Evolutionary conservation across 371 early-diverging fungal species (phyloP).

Genomic region (Mucor irregularis): DNA sequence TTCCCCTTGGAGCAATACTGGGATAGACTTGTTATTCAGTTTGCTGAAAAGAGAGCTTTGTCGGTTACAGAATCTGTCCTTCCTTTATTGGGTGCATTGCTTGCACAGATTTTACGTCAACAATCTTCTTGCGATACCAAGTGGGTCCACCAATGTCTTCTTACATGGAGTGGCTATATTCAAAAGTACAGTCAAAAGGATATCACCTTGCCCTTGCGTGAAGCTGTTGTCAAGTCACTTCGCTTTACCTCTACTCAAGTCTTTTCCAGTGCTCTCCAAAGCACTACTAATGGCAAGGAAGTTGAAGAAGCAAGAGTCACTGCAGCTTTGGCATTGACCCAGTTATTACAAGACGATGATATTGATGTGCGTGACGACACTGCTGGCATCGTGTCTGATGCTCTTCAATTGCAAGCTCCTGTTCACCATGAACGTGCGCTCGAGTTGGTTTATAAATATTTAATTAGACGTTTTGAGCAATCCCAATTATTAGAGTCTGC

Average conservation of each 20-base stretch:
- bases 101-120: conserved; percentile 27
- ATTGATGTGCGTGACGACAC: conserved; percentile 65
- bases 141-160: conserved; percentile 39
- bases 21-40: conserved; percentile 33
- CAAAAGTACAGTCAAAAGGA: conserved; percentile 51
- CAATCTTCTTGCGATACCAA: not conserved
- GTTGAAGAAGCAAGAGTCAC: conserved; percentile 12
- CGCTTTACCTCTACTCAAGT: conserved; percentile 40
- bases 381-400: conserved; percentile 57
- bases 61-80: conserved; percentile 43
- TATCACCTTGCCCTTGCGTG: conserved; percentile 57
- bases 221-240: conserved; percentile 56
- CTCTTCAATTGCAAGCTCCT: conserved; percentile 41
- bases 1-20: conserved; percentile 43
- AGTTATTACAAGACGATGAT: conserved; percentile 69
- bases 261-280: conserved; percentile 19
- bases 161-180: conserved; percentile 49
- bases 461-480: conserved; percentile 26
- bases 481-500: conserved; percentile 18
- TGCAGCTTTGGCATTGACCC: conserved; percentile 23
- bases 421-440: conserved; percentile 56
- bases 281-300: not conserved
- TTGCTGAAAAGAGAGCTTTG: conserved; percentile 30
- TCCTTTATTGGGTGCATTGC: conserved; percentile 45
- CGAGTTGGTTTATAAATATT: conserved; percentile 52